Evolutionary conservation across 805 yeast species (phyloP), one percentile per base, ranked within the genome.

Genomic region (Saccharomycopsis fibuligera): DNA sequence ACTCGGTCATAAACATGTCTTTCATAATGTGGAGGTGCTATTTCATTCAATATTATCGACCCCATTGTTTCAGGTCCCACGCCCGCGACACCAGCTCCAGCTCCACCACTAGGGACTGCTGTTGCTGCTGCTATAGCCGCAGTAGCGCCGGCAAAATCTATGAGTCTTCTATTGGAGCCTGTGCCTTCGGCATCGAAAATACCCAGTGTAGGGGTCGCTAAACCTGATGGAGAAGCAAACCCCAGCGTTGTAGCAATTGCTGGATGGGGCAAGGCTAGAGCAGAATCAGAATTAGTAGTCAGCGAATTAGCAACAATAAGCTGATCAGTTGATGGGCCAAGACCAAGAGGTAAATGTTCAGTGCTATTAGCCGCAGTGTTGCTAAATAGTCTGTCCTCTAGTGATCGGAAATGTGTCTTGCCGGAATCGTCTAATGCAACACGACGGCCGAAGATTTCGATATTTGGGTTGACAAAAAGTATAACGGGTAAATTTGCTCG

Each of bases 401-500:
- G 30, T 2, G 43, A 36, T 3, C 41, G 14, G 16, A 40, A 35
- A 40, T 44, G 46, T 3, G 43, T 41, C 21, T 44, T 40, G 12
- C 44, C 43, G 10, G 29, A 35, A 17, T 39, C 41, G n/a, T 41
- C 44, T 27, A 42, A 39, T 12, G 41, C 41, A 24, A 40, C 44
- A 42, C 57, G 63, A 53, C 62, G 68, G 1, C 83, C 81, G 16
- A 75, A 69, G 16, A 90, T 69, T 1, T 90, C 76, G 3, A 91
- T 84, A 61, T 85, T 83, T 5, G 98, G 96, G 8, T 82, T 76
- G 17, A 87, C 81, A 63, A 82, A 86, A 30, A 87, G 62, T 27
- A 73, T 75, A 4, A 91, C 70, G 0, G 98, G 98, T 53, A 91
- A 69, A 0, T 96, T 82, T 0, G 97, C 97, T 31, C 97, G 72